A percentile compares a stretch with the other conserved stretches of the same genome.
Conservation (phyloP, 1,284 basidiomycete genomes). For the Cryptococcus wingfieldii region DNA sequence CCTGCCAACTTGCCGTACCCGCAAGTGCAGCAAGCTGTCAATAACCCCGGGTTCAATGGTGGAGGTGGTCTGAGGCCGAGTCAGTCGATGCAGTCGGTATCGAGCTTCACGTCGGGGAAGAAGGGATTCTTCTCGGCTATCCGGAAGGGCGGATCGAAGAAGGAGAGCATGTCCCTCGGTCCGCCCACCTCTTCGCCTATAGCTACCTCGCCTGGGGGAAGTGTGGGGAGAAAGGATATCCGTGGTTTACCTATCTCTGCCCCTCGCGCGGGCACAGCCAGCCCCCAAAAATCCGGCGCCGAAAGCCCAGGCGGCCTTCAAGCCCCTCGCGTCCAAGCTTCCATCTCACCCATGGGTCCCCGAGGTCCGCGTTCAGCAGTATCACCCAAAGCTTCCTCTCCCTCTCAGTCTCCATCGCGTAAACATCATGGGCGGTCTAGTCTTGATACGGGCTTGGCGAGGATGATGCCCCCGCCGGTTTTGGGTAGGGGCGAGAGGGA, state of each 20-base stretch:
- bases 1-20: constrained; percentile 71
- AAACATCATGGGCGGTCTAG: constrained; percentile 23
- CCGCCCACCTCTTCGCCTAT: constrained; percentile 12
- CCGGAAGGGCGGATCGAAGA: constrained; percentile 26
- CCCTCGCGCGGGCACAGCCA: constrained; percentile 8
- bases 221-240: constrained; percentile 31
- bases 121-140: constrained; percentile 35
- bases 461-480: constrained; percentile 5
- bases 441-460: constrained; percentile 25
- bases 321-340: constrained; percentile 12
- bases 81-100: constrained; percentile 15
- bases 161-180: constrained; percentile 27
- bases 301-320: constrained; percentile 1
- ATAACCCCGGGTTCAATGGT: constrained; percentile 2
- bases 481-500: not conserved
- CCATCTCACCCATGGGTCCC: constrained; percentile 31
- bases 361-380: constrained; percentile 23
- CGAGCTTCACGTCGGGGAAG: constrained; percentile 18
- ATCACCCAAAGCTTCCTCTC: constrained; percentile 21
- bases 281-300: constrained; percentile 6
- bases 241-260: constrained; percentile 34
- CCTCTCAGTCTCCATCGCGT: constrained; percentile 23
- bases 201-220: not conserved
- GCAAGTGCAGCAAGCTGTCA: constrained; percentile 48
- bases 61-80: constrained; percentile 15